A percentile compares a stretch with the other conserved stretches of the same genome.
phyloP scores from a whole-genome alignment of 202 grass and related monocot species.

The Setaria viridis region DNA sequence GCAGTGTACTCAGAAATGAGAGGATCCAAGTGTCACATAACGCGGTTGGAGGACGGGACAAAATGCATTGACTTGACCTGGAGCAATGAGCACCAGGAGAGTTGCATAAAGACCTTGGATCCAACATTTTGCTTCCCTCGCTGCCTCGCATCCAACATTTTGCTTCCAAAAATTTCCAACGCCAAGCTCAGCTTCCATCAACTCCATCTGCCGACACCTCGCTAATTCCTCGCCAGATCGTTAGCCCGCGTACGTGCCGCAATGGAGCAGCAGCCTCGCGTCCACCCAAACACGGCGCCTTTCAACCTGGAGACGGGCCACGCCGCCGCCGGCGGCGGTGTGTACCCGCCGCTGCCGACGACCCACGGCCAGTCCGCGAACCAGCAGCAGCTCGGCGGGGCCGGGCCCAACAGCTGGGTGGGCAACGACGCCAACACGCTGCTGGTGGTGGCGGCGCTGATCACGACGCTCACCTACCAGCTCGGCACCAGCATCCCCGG shows the following conservation, averaged over 20 bases:
- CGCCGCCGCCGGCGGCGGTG: not conserved
- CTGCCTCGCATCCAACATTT: not conserved
- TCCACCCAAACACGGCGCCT: conserved; percentile 17
- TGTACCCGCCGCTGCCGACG: conserved; percentile 22
- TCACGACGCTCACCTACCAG: conserved; percentile 69
- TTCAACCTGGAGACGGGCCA: conserved; percentile 18
- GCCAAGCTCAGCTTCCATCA: not conserved
- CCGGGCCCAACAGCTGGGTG: conserved; percentile 39
- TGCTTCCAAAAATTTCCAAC: not conserved
- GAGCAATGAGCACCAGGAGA: no score
- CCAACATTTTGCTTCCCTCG: not conserved
- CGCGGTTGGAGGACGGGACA: not conserved
- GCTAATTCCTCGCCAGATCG: not conserved
- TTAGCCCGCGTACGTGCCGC: not conserved
- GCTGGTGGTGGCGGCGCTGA: conserved; percentile 60
- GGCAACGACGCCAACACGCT: conserved; percentile 60
- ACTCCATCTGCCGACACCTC: no score
- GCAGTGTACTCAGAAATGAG: not conserved
- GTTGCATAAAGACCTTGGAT: not conserved
- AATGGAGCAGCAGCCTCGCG: conserved; percentile 33
- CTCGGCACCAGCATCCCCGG: conserved; percentile 58
- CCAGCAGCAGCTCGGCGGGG: conserved; percentile 28
- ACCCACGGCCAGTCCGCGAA: not conserved
- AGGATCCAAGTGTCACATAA: not conserved
- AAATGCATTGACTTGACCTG: conserved; percentile 27